Conservation (phyloP, 306 rosid species). For the Alnus rubra region DNA sequence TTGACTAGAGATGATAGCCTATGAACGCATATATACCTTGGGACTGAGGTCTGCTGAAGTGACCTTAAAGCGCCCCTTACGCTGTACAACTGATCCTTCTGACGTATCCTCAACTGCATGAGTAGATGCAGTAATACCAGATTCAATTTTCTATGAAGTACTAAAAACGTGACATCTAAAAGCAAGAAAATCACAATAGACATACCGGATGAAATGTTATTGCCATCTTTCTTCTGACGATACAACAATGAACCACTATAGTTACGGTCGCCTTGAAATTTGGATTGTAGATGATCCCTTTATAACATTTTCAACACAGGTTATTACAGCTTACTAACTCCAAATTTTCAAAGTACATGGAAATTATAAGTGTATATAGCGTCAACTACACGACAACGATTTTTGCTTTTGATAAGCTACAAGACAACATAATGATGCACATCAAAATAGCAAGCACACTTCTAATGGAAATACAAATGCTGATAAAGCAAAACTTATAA, state of each 20-base stretch:
- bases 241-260: slow-evolving; percentile 78
- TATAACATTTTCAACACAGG: slow-evolving; percentile 27
- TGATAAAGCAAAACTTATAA: neutral
- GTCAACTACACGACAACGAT: neutral
- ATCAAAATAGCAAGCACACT: neutral
- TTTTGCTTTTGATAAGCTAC: neutral
- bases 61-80: slow-evolving; percentile 91
- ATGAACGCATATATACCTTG: slow-evolving; percentile 51
- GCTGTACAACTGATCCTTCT: slow-evolving; percentile 84
- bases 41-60: slow-evolving; percentile 80
- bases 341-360: slow-evolving; percentile 16
- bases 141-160: slow-evolving; percentile 13
- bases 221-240: slow-evolving; percentile 73
- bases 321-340: slow-evolving; percentile 16
- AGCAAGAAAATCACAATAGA: slow-evolving; percentile 19
- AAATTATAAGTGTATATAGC: slow-evolving; percentile 2
- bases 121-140: slow-evolving; percentile 2
- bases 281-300: slow-evolving; percentile 82
- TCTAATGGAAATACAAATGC: neutral
- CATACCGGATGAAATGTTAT: slow-evolving; percentile 65
- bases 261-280: slow-evolving; percentile 59
- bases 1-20: neutral
- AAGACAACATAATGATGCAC: neutral
- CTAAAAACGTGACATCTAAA: neutral
- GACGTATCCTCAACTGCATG: slow-evolving; percentile 76